Base-by-base conservation (phyloP, 2,329 filamentous ascomycete genomes). In the Fusarium pseudograminearum region DNA sequence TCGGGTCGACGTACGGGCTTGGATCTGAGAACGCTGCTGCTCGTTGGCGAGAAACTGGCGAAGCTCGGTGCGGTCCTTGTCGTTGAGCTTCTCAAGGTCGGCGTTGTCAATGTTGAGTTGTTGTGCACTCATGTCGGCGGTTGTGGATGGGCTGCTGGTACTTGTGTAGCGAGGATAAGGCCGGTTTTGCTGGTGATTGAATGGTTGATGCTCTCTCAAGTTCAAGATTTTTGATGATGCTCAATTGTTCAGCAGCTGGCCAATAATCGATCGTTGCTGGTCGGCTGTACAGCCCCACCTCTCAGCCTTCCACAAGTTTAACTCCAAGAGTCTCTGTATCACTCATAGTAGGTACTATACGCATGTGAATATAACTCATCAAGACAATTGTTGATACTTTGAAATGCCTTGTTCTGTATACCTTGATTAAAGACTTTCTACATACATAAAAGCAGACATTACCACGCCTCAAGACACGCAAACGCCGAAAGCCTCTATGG, bases 11-110 rank as follows among this genome's bases (percentile, higher is more conserved):
- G 81, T 79, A 93, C 91, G 85, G 41, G 81, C 75, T 70, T 88
- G 86, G 52, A 89, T 81, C 71, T 88, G 84, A n/a, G 92, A 88
- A 80, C 96, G 96, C 82, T 98, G 93, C 70, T 88, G 87, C 84
- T 98, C 94, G 78, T 92, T 93, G 74, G 89, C 83, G 62, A 98
- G 86, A 81, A 97, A 95, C 77, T 93, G 90, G 76, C 93, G 92
- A 44, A 99, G 87, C 82, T 98, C 94, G 71, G 89, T 85, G 86
- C 94, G 96, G 82, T 98, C 94, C 77, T 88, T 87, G 65, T 93
- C 90, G 76, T 88, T 91, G 78, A 98, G 90, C 81, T 89, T 90
- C 76, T 89, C 87, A 72, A 95, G 83, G 77, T 94, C 92, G 76
- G 89, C 75, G 65, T 85, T 82, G 61, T 84, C 82, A 77, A 87